phyloP scores from a whole-genome alignment of 306 rosid genomes.

The Malus asiatica region DNA sequence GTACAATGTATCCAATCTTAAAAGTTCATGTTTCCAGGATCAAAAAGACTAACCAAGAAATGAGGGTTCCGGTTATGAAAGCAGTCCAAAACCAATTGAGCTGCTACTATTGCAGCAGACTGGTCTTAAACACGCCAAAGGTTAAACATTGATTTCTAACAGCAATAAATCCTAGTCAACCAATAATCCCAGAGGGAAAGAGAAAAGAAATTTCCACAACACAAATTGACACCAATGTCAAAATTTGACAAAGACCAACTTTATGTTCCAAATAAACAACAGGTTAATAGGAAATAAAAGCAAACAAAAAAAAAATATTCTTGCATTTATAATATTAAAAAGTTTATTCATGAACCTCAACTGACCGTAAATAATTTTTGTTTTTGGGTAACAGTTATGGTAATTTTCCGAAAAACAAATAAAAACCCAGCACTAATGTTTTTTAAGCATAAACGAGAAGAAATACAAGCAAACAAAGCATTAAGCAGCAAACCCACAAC shows the following conservation, averaged over 20 bases:
- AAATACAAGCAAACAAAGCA: constrained; percentile 7
- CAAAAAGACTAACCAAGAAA: neutral
- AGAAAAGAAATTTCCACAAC: neutral
- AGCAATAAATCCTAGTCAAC: constrained; percentile 5
- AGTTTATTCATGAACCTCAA: neutral
- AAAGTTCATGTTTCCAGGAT: neutral
- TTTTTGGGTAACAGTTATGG: neutral
- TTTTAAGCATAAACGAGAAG: neutral
- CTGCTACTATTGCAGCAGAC: neutral
- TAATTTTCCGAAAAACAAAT: neutral
- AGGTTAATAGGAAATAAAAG: neutral
- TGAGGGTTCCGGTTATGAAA: neutral
- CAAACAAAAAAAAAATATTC: neutral
- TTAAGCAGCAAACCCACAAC: constrained; percentile 10
- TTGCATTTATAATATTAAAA: neutral
- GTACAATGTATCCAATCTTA: neutral
- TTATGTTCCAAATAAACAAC: neutral
- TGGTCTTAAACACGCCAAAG: neutral
- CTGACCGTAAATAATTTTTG: neutral
- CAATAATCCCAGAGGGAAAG: neutral
- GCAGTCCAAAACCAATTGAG: neutral
- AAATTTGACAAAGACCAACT: neutral
- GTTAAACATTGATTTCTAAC: neutral
- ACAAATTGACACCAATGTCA: neutral
- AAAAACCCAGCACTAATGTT: neutral